These are phyloP conservation scores for Oryza glumipatula DNA, from an alignment of 176 grass and related monocot genomes.

Conservation along the genomic window DNA sequence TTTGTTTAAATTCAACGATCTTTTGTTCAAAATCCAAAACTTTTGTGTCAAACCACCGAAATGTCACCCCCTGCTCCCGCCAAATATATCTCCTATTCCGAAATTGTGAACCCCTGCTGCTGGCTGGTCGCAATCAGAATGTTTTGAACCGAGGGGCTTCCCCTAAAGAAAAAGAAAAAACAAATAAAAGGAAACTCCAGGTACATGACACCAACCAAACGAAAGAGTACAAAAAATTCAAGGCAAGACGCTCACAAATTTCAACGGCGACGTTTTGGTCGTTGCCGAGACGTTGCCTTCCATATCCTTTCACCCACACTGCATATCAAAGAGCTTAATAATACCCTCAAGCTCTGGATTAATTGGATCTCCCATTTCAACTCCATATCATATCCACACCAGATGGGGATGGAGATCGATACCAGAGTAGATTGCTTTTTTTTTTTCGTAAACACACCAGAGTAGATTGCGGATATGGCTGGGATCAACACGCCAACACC, in stretches of 20 bases:
- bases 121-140: not conserved
- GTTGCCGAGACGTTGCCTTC: constrained; percentile 30
- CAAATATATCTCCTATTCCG: not conserved
- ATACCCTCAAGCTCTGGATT: not conserved
- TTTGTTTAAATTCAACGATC: no score
- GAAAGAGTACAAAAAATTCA: not conserved
- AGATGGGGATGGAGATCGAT: constrained; percentile 21
- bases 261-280: not conserved
- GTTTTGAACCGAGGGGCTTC: not conserved
- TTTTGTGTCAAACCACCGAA: not conserved
- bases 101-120: not conserved
- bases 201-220: not conserved
- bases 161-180: not conserved
- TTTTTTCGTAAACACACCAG: not conserved
- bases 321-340: not conserved
- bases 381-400: not conserved
- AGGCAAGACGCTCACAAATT: not conserved
- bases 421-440: not conserved
- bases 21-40: no score
- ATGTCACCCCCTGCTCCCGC: not conserved
- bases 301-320: not conserved
- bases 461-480: constrained; percentile 9
- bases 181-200: no score
- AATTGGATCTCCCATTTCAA: not conserved
- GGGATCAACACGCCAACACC: not conserved